These are phyloP conservation scores for Epichloe coenophiala DNA, from an alignment of 2,329 filamentous ascomycete species.

Conservation along the genomic window DNA sequence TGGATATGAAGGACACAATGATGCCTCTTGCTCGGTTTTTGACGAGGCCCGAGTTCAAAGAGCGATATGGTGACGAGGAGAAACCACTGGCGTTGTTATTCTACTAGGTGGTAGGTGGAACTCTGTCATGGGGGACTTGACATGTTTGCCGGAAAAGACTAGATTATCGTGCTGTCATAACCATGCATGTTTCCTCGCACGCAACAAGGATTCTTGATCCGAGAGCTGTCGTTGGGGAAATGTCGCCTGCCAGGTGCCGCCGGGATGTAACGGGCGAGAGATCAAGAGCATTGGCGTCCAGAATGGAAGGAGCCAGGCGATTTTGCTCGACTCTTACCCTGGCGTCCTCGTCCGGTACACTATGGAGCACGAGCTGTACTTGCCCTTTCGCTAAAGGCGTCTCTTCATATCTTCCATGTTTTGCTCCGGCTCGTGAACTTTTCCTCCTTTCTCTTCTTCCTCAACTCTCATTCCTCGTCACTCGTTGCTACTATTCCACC, in stretches of 20 bases:
- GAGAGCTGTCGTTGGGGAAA: not conserved
- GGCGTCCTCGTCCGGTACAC: not conserved
- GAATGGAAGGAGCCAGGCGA: not conserved
- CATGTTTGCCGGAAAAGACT: not conserved
- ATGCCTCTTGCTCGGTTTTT: slow-evolving; percentile 67
- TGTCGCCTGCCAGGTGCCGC: not conserved
- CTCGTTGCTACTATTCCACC: slow-evolving; percentile 11
- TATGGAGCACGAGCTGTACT: not conserved
- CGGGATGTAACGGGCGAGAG: not conserved
- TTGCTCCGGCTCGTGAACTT: not conserved
- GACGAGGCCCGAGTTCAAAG: slow-evolving; percentile 55
- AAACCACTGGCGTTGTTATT: slow-evolving; percentile 50
- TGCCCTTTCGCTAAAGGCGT: slow-evolving; percentile 1
- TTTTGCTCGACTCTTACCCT: not conserved
- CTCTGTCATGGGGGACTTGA: not conserved
- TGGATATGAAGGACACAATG: slow-evolving; percentile 92
- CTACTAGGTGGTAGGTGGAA: slow-evolving; percentile 36
- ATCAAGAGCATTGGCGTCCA: not conserved
- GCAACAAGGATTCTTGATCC: not conserved
- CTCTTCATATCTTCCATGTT: not conserved
- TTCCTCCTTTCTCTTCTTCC: slow-evolving; percentile 1
- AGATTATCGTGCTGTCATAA: not conserved
- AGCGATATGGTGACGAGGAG: slow-evolving; percentile 49
- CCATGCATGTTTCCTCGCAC: not conserved
- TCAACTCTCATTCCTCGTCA: slow-evolving; percentile 9